These are phyloP conservation scores for Mucor piriformis DNA, from an alignment of 371 early-diverging fungal genomes.

Conservation along the genomic window DNA sequence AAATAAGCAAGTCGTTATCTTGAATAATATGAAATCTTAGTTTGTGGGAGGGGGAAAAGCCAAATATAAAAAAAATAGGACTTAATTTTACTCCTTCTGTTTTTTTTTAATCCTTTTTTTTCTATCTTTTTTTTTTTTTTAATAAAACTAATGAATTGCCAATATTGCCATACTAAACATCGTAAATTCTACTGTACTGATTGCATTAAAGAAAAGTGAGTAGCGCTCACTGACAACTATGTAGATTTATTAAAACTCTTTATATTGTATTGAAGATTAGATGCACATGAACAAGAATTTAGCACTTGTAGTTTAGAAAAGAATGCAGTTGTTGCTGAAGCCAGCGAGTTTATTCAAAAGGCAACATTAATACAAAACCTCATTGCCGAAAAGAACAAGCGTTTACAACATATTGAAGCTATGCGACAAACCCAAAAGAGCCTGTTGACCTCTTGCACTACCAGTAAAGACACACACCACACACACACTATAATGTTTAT, in stretches of 20 bases:
- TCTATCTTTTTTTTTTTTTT: background rate
- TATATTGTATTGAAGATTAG: constrained; percentile 33
- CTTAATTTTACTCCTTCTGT: background rate
- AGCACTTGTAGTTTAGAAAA: constrained; percentile 36
- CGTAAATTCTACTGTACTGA: constrained; percentile 46
- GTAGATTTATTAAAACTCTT: background rate
- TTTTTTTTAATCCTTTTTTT: constrained; percentile 3
- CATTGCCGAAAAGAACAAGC: constrained; percentile 46
- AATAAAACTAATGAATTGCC: constrained; percentile 32
- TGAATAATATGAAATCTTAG: constrained; percentile 17
- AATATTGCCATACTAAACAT: constrained; percentile 45
- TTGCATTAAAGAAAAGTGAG: constrained; percentile 50
- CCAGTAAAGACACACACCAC: too few relatives aligned
- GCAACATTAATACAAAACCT: constrained; percentile 42
- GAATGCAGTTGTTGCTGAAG: constrained; percentile 45
- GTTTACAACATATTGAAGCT: constrained; percentile 29
- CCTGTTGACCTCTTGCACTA: constrained; percentile 31
- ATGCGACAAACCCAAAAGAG: constrained; percentile 32
- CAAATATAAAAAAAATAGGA: background rate
- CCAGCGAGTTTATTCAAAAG: constrained; percentile 35
- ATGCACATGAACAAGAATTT: constrained; percentile 44
- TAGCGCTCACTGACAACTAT: background rate
- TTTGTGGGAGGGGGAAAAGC: too few relatives aligned
- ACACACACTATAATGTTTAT: too few relatives aligned
- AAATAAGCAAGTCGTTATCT: constrained; percentile 48